These are phyloP conservation scores for Cytospora piceicola DNA, from an alignment of 2,329 filamentous ascomycete genomes.

Conservation along the genomic window DNA sequence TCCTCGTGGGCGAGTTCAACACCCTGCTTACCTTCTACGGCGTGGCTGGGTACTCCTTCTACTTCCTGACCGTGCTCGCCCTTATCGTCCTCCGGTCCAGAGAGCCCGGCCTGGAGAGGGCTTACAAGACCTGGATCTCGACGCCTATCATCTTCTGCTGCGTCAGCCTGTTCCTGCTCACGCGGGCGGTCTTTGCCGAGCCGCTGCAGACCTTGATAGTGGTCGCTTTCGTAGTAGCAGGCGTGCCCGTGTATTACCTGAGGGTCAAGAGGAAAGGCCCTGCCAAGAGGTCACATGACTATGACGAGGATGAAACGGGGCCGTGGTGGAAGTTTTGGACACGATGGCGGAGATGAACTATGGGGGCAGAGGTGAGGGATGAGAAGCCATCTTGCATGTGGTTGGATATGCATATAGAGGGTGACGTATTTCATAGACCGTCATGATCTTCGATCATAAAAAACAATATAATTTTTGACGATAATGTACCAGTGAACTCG, in stretches of 20 bases:
- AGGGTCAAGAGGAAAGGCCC: conserved; percentile 69
- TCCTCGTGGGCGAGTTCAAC: conserved; percentile 84
- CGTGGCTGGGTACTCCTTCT: conserved; percentile 95
- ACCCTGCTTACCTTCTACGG: conserved; percentile 97
- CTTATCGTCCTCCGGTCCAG: conserved; percentile 86
- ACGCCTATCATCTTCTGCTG: conserved; percentile 99
- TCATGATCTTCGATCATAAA: background rate
- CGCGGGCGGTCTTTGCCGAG: conserved; percentile 85
- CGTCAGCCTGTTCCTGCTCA: conserved; percentile 89
- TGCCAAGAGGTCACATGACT: conserved; percentile 46
- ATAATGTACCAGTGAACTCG: conserved; percentile 20
- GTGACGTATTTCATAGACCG: background rate
- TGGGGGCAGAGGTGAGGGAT: background rate
- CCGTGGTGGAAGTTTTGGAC: conserved; percentile 67
- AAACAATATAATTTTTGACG: conserved; percentile 19
- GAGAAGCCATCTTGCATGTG: background rate
- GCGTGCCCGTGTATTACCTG: conserved; percentile 89
- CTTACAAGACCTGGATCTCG: conserved; percentile 94
- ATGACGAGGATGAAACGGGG: conserved; percentile 39
- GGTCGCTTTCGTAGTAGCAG: conserved; percentile 79
- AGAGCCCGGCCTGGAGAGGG: conserved; percentile 85
- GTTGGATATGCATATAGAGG: conserved; percentile 3
- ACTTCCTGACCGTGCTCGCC: conserved; percentile 92
- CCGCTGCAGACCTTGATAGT: conserved; percentile 90
- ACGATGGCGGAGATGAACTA: conserved; percentile 39